A percentile compares a stretch with the other conserved stretches of the same genome.
These are phyloP conservation scores for Hemerocallis citrina DNA, from an alignment of 106 monocot species.

Conservation along the genomic window DNA sequence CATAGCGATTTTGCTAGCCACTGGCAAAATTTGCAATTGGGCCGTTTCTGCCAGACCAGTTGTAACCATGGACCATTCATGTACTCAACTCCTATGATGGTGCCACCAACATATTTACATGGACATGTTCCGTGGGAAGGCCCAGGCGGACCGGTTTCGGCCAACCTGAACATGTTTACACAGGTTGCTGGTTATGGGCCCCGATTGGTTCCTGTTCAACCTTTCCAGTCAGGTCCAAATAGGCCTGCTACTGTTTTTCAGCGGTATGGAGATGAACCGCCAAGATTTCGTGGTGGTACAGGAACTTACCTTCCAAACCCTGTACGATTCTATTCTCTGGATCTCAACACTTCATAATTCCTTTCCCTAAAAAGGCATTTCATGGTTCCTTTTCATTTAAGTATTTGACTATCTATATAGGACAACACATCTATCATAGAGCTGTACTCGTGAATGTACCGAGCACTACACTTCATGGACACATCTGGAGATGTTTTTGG, in stretches of 20 bases:
- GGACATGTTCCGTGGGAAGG: slow-evolving; percentile 53
- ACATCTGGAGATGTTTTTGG: no score
- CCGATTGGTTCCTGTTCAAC: slow-evolving; percentile 41
- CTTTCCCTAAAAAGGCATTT: no score
- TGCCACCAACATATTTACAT: slow-evolving; percentile 44
- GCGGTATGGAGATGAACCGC: slow-evolving; percentile 49
- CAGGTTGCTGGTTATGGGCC: slow-evolving; percentile 43
- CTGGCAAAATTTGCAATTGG: slow-evolving; percentile 61
- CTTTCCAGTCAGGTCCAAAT: slow-evolving; percentile 45
- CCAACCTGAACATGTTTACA: slow-evolving; percentile 33
- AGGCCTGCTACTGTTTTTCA: slow-evolving; percentile 33
- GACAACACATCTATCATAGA: no score
- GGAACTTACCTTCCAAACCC: slow-evolving; percentile 87
- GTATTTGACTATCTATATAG: no score
- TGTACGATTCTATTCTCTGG: slow-evolving; percentile 42
- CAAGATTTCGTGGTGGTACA: slow-evolving; percentile 75
- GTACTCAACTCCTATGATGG: slow-evolving; percentile 27
- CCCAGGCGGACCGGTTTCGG: slow-evolving; percentile 45
- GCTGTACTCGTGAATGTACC: no score
- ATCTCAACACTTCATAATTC: no score
- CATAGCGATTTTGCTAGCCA: slow-evolving; percentile 68
- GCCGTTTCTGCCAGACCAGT: slow-evolving; percentile 51
- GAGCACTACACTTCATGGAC: no score
- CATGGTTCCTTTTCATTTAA: no score
- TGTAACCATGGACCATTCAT: slow-evolving; percentile 15